phyloP scores from a whole-genome alignment of 2,329 filamentous ascomycete genomes.

The Blumeria hordei region DNA sequence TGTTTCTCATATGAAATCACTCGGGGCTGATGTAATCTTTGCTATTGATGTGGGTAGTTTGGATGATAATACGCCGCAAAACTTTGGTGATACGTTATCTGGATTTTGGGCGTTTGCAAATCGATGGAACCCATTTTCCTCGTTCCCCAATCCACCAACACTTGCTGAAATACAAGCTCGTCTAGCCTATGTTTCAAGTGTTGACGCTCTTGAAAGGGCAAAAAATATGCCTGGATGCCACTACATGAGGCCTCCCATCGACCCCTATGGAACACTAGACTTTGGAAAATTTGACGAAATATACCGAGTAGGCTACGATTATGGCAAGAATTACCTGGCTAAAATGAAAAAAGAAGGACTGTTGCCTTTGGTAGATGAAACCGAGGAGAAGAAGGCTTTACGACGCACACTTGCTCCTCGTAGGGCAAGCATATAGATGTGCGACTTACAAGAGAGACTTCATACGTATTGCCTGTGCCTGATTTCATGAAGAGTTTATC shows the following conservation, averaged over 20 bases:
- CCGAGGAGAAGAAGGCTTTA: slow-evolving; percentile 52
- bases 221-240: slow-evolving; percentile 78
- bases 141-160: slow-evolving; percentile 74
- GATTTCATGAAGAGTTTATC: too few species aligned
- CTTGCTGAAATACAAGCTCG: slow-evolving; percentile 88
- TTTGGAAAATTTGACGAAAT: slow-evolving; percentile 98
- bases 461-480: too few species aligned
- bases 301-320: slow-evolving; percentile 69
- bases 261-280: slow-evolving; percentile 79
- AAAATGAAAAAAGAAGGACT: slow-evolving; percentile 56
- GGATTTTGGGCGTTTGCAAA: slow-evolving; percentile 90
- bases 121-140: slow-evolving; percentile 88
- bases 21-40: slow-evolving; percentile 86
- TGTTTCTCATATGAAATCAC: slow-evolving; percentile 85
- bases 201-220: slow-evolving; percentile 80
- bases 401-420: slow-evolving; percentile 58
- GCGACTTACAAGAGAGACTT: background rate
- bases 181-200: slow-evolving; percentile 80
- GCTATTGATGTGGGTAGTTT: slow-evolving; percentile 83
- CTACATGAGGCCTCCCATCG: slow-evolving; percentile 91
- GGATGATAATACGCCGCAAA: slow-evolving; percentile 77
- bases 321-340: slow-evolving; percentile 57
- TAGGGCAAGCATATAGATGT: slow-evolving; percentile 44
- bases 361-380: slow-evolving; percentile 44
- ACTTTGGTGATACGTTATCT: slow-evolving; percentile 80